Conservation (phyloP, 192 early-diverging fungal species). For the Oehlia diaphana region DNA sequence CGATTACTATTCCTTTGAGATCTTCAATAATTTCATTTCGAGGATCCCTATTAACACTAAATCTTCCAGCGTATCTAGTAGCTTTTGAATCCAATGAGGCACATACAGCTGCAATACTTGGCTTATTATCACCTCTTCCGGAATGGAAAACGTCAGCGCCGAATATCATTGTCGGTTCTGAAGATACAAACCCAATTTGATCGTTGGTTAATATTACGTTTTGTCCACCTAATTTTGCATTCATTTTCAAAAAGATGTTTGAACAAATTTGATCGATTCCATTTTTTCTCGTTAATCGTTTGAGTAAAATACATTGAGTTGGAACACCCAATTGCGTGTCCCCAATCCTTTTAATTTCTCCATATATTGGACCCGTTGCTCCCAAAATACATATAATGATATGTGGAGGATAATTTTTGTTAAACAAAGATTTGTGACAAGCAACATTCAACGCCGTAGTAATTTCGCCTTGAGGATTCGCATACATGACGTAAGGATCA, state of each 20-base stretch:
- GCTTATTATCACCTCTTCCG: conserved; percentile 50
- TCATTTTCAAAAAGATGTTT: conserved; percentile 75
- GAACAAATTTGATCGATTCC: neutral
- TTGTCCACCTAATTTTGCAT: conserved; percentile 79
- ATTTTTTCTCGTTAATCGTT: neutral
- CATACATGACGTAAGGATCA: conserved; percentile 46
- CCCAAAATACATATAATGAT: conserved; percentile 83
- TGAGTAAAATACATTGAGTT: conserved; percentile 52
- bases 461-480: conserved; percentile 63
- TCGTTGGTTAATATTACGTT: conserved; percentile 62
- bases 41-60: conserved; percentile 63
- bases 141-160: conserved; percentile 93
- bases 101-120: conserved; percentile 24
- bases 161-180: conserved; percentile 72
- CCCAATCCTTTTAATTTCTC: conserved; percentile 82
- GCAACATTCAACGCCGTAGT: conserved; percentile 65
- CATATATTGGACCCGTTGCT: conserved; percentile 79
- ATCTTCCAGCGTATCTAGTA: conserved; percentile 51
- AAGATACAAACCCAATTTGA: conserved; percentile 64
- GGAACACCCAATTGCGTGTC: conserved; percentile 87
- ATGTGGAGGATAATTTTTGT: conserved; percentile 68
- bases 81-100: conserved; percentile 59
- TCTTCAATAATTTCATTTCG: conserved; percentile 64
- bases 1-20: conserved; percentile 58
- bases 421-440: conserved; percentile 65